Percentiles rank a stretch among this genome's conserved stretches.
phyloP scores from a whole-genome alignment of 371 early-diverging fungal species.

The Batrachochytrium dendrobatidis region DNA sequence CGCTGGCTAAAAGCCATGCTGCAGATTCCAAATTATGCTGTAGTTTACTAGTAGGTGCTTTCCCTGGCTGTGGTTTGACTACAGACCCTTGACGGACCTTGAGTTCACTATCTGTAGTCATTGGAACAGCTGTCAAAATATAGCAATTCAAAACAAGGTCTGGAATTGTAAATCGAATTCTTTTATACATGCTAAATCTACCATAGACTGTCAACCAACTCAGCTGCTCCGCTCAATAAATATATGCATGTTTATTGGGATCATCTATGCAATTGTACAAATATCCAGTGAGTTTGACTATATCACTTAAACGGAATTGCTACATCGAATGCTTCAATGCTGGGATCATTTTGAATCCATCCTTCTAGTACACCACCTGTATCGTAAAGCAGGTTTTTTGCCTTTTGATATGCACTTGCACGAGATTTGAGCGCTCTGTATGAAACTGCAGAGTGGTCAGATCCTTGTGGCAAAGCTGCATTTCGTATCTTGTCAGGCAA shows the following conservation, averaged over 20 bases:
- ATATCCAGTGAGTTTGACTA: too few species aligned
- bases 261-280: too few species aligned
- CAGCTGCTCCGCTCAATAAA: too few species aligned
- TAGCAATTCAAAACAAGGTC: too few species aligned
- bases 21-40: not conserved
- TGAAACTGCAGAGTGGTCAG: not conserved
- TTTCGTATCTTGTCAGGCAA: not conserved
- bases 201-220: too few species aligned
- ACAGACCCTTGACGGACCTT: not conserved
- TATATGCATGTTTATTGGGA: too few species aligned
- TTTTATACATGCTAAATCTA: too few species aligned
- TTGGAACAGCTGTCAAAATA: too few species aligned
- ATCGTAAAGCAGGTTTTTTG: not conserved
- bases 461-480: not conserved
- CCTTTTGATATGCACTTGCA: not conserved
- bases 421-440: not conserved
- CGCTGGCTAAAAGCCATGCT: not conserved
- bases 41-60: too few species aligned
- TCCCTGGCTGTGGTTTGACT: not conserved
- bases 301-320: too few species aligned
- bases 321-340: not conserved
- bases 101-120: slow-evolving; percentile 1
- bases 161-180: too few species aligned
- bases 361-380: not conserved
- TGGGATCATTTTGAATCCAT: not conserved